Conservation (phyloP, 2,329 filamentous ascomycete species). For the Aspergillus terreus region DNA sequence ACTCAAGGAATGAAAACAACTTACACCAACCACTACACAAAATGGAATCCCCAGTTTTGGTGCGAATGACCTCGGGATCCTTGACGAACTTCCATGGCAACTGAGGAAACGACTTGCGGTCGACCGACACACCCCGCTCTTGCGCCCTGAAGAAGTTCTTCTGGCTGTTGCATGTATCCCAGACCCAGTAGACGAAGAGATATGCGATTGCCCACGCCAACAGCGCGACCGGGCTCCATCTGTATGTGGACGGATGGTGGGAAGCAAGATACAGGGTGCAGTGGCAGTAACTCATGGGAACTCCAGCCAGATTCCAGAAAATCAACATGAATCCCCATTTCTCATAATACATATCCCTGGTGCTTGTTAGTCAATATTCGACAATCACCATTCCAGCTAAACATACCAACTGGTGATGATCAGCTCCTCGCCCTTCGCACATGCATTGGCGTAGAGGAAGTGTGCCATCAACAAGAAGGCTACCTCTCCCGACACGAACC, state of each 20-base stretch:
- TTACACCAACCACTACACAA: slow-evolving; percentile 79
- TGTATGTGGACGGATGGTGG: slow-evolving; percentile 71
- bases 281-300: slow-evolving; percentile 88
- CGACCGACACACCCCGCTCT: slow-evolving; percentile 64
- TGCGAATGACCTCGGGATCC: slow-evolving; percentile 73
- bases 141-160: slow-evolving; percentile 84
- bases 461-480: slow-evolving; percentile 81
- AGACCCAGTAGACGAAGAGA: slow-evolving; percentile 80
- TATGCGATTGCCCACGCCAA: slow-evolving; percentile 63
- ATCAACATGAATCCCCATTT: slow-evolving; percentile 97
- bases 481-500: slow-evolving; percentile 78
- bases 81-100: slow-evolving; percentile 78
- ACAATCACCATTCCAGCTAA: background rate
- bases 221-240: slow-evolving; percentile 66
- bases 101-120: slow-evolving; percentile 79
- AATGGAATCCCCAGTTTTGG: slow-evolving; percentile 68
- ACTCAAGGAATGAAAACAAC: slow-evolving; percentile 18
- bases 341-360: slow-evolving; percentile 85
- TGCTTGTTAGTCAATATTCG: background rate
- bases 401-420: slow-evolving; percentile 76
- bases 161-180: slow-evolving; percentile 87
- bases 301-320: slow-evolving; percentile 93
- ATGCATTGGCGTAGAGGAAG: slow-evolving; percentile 87
- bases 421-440: slow-evolving; percentile 83
- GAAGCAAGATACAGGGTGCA: slow-evolving; percentile 84